phyloP scores from a whole-genome alignment of 1,139 yeast species.

The Geotrichum candidum region DNA sequence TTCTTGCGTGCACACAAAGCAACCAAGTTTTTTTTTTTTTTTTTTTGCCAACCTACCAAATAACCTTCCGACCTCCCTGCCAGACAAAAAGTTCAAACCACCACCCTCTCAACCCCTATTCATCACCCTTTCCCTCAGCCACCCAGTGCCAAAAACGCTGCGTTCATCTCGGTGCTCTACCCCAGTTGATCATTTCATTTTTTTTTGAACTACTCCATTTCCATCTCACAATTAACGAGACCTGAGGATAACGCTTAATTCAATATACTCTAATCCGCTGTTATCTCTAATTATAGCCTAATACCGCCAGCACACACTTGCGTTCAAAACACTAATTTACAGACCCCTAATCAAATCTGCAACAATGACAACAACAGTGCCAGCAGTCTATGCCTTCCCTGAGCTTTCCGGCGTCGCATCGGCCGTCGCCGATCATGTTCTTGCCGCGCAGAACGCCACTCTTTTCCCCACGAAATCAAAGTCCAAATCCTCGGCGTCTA shows the following conservation, averaged over 20 bases:
- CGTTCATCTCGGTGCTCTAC: neutral
- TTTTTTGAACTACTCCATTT: neutral
- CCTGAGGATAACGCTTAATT: neutral
- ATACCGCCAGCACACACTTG: neutral
- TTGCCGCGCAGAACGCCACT: slow-evolving; percentile 74
- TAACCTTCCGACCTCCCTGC: neutral
- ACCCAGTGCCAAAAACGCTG: neutral
- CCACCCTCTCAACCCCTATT: neutral
- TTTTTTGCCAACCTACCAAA: neutral
- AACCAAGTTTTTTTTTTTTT: neutral
- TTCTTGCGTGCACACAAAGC: neutral
- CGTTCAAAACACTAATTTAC: neutral
- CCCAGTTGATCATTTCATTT: neutral
- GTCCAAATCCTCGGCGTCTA: slow-evolving; percentile 5
- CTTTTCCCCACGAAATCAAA: slow-evolving; percentile 30
- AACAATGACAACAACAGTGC: slow-evolving; percentile 87
- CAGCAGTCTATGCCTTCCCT: slow-evolving; percentile 84
- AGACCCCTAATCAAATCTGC: neutral
- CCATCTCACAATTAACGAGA: neutral
- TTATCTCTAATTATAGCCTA: neutral
- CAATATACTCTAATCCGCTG: neutral
- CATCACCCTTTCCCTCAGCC: neutral
- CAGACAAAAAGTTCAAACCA: neutral
- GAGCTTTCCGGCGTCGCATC: slow-evolving; percentile 87
- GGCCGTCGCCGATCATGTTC: slow-evolving; percentile 89